phyloP scores from a whole-genome alignment of 208 protist species.

The Crithidia brevicula region DNA sequence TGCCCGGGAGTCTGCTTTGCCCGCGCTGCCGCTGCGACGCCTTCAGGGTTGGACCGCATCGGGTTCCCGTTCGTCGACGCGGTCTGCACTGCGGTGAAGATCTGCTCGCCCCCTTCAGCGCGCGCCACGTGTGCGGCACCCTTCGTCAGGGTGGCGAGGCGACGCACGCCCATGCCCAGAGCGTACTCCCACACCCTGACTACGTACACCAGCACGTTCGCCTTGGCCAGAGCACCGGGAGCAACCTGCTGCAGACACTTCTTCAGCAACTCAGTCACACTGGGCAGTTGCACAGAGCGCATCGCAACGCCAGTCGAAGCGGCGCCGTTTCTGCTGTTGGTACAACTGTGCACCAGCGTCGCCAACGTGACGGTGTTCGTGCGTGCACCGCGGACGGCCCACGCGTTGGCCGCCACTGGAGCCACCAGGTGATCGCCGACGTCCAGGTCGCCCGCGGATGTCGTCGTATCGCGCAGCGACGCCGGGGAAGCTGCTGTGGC shows the following conservation, averaged over 20 bases:
- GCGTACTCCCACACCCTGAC: constrained; percentile 27
- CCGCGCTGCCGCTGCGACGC: background rate
- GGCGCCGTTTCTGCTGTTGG: background rate
- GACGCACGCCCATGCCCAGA: constrained; percentile 26
- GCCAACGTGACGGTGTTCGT: constrained; percentile 19
- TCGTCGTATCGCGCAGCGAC: background rate
- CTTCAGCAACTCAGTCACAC: constrained; percentile 29
- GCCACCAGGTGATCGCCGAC: constrained; percentile 57
- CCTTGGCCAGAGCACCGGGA: constrained; percentile 15
- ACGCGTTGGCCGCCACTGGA: constrained; percentile 34
- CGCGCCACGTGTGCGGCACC: constrained; percentile 3
- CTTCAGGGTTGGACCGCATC: background rate
- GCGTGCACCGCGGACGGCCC: constrained; percentile 51
- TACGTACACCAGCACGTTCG: constrained; percentile 24
- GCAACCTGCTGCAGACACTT: constrained; percentile 19
- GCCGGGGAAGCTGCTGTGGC: background rate
- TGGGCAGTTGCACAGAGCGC: constrained; percentile 16
- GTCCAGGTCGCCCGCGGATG: constrained; percentile 36
- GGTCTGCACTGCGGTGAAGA: constrained; percentile 5
- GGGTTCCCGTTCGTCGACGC: background rate
- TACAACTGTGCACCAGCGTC: constrained; percentile 4
- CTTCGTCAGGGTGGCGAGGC: constrained; percentile 20
- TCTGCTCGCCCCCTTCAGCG: constrained; percentile 11
- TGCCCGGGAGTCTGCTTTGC: background rate
- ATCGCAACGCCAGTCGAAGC: background rate